Base-by-base conservation (phyloP, 106 monocot genomes). In the Apostasia shenzhenica region DNA sequence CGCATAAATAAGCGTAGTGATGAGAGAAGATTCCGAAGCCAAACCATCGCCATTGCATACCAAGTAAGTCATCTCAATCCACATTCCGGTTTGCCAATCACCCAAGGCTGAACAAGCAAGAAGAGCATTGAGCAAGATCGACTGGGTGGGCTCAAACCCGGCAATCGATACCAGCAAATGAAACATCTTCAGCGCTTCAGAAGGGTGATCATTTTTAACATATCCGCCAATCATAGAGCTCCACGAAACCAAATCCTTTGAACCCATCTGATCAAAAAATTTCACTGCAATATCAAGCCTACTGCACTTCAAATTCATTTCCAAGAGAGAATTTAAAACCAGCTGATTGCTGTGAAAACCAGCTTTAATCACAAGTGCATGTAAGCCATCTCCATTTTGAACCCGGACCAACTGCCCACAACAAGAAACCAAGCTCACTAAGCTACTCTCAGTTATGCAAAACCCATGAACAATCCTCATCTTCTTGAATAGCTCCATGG, bases 161-260 rank as follows among this genome's bases (percentile, higher is more conserved):
- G 63, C 55, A 49, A 57, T 72, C 2, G 14, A 46, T 39, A 86
- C 68, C 85, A 86, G 77, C 62, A 6, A 14, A 11, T 60, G 54
- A 49, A 89, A 89, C 14, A 81, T 66, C 63, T 81, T 68, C 46
- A 93, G 68, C 14, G 93, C 83, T 73, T 81, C 63, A 76, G 68
- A 14, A 14, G 93, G 72, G 4, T 39, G 55, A 1, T 59, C 55
- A 75, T 80, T 41, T 38, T 72, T 73, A 41, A 76, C 75, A 63
- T 80, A 84, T 8, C 93, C 93, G 38, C 93, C 86, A 55, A 93
- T 89, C 44, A 93, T 70, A 8, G 75, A 80, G 68, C 89, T 89
- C 81, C 85, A 92, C 0, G 92, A 83, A 41, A 81, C 50, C 13
- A 68, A 59, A 83, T 92, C 92, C 68, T 77, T 92, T 6, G 65